Evolutionary conservation across 2,329 filamentous ascomycete species (phyloP), one percentile per base, ranked within the genome.

Genomic region (Paecilomyces formosus): DNA sequence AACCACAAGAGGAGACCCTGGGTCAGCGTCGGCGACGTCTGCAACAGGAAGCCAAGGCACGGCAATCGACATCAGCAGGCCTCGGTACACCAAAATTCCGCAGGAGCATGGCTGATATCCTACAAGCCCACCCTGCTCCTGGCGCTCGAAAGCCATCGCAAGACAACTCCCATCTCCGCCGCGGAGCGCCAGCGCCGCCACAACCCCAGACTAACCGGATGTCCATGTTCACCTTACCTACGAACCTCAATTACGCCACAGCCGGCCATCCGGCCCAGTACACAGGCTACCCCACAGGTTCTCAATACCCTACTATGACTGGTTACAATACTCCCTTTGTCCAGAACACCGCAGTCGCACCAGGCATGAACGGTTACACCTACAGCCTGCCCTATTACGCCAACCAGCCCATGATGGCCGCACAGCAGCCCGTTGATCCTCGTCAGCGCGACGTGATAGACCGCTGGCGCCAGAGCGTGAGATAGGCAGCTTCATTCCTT

Each of bases 391-490:
- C 69, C 3, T 57, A 60, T 28, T 64, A 63, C 45, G 63, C 65
- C 55, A 64, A 59, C 63, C 68, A 64, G 59, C 63, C 68, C 4
- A 69, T 62, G 57, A 64, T 66, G 63, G 66, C 15, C 39, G n/a
- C 67, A 28, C 67, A 71, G 59, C 70, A 68, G 28, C 65, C 68
- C n/a, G 72, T 81, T 67, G 77, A 82, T 66, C 72, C 77, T 3
- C 74, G 74, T 56, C 81, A 84, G 66, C 74, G 81, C 57, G 82
- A 81, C 59, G 74, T 81, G 59, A 85, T 86, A 70, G 82, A 86
- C 73, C 80, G 78, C 33, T 86, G 84, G 84, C 78, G 83, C 66
- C 76, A 81, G 62, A 75, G 74, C 58, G 58, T 57, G 30, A 55
- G 58, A 59, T 62, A 60, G n/a, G 52, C 24, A 9, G 18, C n/a